Evolutionary conservation across 208 protist genomes (phyloP), one percentile per base, ranked within the genome.

Genomic region (Acanthamoeba healyi): DNA sequence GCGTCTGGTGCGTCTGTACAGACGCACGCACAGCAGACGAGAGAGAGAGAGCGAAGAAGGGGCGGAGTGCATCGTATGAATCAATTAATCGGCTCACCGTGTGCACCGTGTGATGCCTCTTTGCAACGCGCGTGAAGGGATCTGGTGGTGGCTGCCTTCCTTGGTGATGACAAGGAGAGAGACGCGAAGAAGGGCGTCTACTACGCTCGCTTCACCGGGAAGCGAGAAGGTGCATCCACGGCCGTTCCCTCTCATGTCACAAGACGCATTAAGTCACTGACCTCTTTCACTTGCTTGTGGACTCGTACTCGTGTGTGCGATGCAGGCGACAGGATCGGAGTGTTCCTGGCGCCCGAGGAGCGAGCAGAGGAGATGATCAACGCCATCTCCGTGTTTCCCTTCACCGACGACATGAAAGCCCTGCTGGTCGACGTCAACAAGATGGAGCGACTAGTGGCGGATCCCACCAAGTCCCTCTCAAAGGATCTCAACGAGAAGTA

Each of bases 391-490:
- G 49, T 87, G 29, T 87, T 87, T n/a, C 79, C 79, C 42, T 87
- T 87, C 44, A 87, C 79, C 32, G 46, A 51, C 26, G 79, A 87
- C 49, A 87, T 87, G 79, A 61, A 40, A 44, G 46, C 26, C 2
- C 32, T 61, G 29, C 44, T 87, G 3, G 17, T 38, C 79, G 79
- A 87, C 22, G 46, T 61, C 42, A 36, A 63, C 26, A 87, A 87
- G 79, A 87, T 87, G 79, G 79, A 87, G 49, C 79, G 79, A n/a
- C 79, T 87, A 22, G 79, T 87, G 6, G 79, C 56, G 32, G 79
- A 87, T 40, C 79, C 79, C 44, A 87, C 79, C 79, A 87, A 51
- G 79, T 51, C 42, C 42, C 79, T 87, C 44, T 87, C 79, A 4
- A 51, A 61, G 46, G 49, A 87, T 29, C 79, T 87, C 79, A 87